Base-by-base conservation (phyloP, 352 stramenopile species). In the Globisporangium splendens region DNA sequence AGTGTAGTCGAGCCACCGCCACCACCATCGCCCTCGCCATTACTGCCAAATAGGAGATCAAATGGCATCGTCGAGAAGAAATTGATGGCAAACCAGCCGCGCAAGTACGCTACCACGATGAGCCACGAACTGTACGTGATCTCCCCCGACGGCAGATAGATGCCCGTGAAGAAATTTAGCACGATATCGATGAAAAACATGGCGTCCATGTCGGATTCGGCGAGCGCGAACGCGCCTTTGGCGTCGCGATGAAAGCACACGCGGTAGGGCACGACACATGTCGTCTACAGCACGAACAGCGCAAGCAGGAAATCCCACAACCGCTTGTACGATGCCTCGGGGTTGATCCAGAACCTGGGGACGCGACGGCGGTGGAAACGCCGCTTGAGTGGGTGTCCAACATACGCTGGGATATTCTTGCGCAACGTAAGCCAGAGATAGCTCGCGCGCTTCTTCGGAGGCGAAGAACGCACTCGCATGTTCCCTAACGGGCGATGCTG, bases 1-100 rank as follows among this genome's bases (percentile, higher is more conserved):
- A 89, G 56, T 33, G 79, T 78, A 38, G 66, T 74, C 7, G 67
- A 58, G 6, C 70, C 64, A 3, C 56, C 47, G 15, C 68, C 74
- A 7, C 61, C 57, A 11, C 69, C 61, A 1, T 66, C 50, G 5
- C n/a, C 10, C 2, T 12, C 6, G 18, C 54, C 24, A 15, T 51
- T 35, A n/a, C 31, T 46, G 24, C 71, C 69, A 35, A 85, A 76
- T 7, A 93, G 42, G 17, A 62, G 61, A 11, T 95, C 86, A 52
- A 93, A 86, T 20, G 84, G 86, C 11, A 95, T 68, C 1, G 86
- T 93, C n/a, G 86, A 95, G 50, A 93, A 80, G 54, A 93, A 85
- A 53, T 95, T 84, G 15, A 94, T 63, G 21, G 76, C 48, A 49
- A 95, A 94, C 86, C 86, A 95, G 8, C 82, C 81, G 46, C 73